These are phyloP conservation scores for Talaromyces liani DNA, from an alignment of 495 filamentous ascomycete genomes.

Conservation along the genomic window DNA sequence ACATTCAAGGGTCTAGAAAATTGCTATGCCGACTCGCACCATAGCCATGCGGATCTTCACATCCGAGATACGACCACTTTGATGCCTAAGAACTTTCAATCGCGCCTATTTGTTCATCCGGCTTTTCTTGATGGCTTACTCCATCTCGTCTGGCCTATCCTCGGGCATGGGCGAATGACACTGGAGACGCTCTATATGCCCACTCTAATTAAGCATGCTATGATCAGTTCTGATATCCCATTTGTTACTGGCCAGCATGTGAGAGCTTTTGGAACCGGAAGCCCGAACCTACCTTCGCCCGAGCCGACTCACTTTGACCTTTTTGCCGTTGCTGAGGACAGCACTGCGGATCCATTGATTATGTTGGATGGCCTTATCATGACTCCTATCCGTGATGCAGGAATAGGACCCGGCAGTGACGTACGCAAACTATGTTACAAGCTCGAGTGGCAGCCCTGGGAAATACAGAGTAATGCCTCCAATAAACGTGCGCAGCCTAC, in stretches of 20 bases:
- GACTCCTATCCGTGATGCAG: slow-evolving; percentile 23
- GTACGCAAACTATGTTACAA: slow-evolving; percentile 27
- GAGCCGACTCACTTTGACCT: slow-evolving; percentile 27
- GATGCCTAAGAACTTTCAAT: slow-evolving; percentile 24
- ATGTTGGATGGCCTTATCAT: slow-evolving; percentile 24
- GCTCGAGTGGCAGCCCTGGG: slow-evolving; percentile 23
- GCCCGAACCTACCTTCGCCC: slow-evolving; percentile 16
- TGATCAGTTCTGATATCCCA: slow-evolving; percentile 17
- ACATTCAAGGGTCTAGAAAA: slow-evolving; percentile 24
- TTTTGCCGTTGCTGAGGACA: slow-evolving; percentile 19
- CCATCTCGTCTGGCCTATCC: slow-evolving; percentile 30
- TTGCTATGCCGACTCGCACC: slow-evolving; percentile 10
- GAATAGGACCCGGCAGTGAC: slow-evolving; percentile 8
- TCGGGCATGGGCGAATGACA: slow-evolving; percentile 32
- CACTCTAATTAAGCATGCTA: slow-evolving; percentile 26
- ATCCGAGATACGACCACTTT: slow-evolving; percentile 18
- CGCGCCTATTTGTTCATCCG: slow-evolving; percentile 19
- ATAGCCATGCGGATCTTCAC: slow-evolving; percentile 16
- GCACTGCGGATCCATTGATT: slow-evolving; percentile 19
- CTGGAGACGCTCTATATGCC: slow-evolving; percentile 38
- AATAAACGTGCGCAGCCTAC: not conserved
- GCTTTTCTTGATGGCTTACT: slow-evolving; percentile 22
- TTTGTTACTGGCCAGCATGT: slow-evolving; percentile 20
- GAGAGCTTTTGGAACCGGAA: slow-evolving; percentile 25
- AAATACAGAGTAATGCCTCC: not conserved